phyloP scores from a whole-genome alignment of 768 basidiomycete species.

The Antrodiella citrinella region DNA sequence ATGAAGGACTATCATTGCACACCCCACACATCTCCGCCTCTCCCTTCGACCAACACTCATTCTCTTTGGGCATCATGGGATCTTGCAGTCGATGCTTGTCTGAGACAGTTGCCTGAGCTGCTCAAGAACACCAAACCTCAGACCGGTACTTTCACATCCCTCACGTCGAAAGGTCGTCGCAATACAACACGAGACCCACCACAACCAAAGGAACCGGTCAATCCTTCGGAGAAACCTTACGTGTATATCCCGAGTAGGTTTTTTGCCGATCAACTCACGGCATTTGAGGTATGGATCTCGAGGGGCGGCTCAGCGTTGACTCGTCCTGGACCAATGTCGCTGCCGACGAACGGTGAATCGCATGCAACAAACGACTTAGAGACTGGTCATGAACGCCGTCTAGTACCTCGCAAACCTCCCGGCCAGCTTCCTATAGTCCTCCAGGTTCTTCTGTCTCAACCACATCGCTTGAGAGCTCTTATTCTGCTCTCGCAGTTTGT shows the following conservation, averaged over 20 bases:
- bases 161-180: constrained; percentile 10
- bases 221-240: constrained; percentile 41
- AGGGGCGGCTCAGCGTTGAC: constrained; percentile 84
- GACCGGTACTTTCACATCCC: constrained; percentile 15
- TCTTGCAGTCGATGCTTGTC: constrained; percentile 87
- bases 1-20: constrained; percentile 99
- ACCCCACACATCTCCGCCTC: constrained; percentile 84
- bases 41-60: constrained; percentile 96
- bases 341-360: constrained; percentile 31
- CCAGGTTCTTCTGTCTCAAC: constrained; percentile 93
- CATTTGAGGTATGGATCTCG: constrained; percentile 98
- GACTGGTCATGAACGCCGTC: constrained; percentile 25
- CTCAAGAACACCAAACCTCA: constrained; percentile 30
- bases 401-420: constrained; percentile 85
- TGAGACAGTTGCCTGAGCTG: constrained; percentile 87
- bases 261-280: constrained; percentile 93
- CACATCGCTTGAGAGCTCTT: constrained; percentile 89
- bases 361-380: constrained; percentile 6
- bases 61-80: constrained; percentile 98
- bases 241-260: constrained; percentile 83
- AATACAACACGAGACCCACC: constrained; percentile 7
- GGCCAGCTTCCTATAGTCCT: constrained; percentile 97
- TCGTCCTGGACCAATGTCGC: constrained; percentile 64
- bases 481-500: constrained; percentile 96
- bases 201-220: constrained; percentile 4